Conservation (phyloP, 345 rosid species). For the Arabidopsis thaliana region DNA sequence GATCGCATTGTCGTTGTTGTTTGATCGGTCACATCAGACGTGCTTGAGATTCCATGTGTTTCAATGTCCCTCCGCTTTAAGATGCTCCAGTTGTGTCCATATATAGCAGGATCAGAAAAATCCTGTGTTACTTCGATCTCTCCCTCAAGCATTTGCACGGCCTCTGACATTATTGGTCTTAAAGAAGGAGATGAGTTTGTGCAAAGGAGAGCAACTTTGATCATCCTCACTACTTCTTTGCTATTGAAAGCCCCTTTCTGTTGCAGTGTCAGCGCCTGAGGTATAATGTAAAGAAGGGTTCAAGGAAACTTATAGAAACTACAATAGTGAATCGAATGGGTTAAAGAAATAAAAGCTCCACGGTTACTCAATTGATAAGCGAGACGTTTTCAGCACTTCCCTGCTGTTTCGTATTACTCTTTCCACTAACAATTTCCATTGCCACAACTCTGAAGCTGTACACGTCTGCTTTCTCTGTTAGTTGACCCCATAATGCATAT, state of each 20-base stretch:
- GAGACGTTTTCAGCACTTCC: constrained; percentile 31
- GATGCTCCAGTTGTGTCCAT: constrained; percentile 42
- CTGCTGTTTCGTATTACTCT: constrained; percentile 29
- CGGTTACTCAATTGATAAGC: constrained; percentile 56
- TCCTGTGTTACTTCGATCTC: constrained; percentile 18
- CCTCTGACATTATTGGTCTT: constrained; percentile 57
- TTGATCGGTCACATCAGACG: constrained; percentile 16
- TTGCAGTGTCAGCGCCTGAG: constrained; percentile 44
- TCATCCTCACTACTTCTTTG: constrained; percentile 49
- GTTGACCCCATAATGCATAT: constrained; percentile 52
- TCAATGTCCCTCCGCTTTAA: constrained; percentile 42
- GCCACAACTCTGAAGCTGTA: constrained; percentile 57
- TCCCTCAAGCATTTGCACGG: constrained; percentile 51
- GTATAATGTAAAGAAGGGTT: neutral
- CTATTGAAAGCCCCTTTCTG: constrained; percentile 42
- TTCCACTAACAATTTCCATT: constrained; percentile 54
- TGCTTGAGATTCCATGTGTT: constrained; percentile 19
- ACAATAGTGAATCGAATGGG: neutral
- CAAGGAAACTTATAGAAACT: neutral
- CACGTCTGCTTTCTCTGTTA: constrained; percentile 58
- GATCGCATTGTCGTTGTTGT: constrained; percentile 7
- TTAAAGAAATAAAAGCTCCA: neutral
- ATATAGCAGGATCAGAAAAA: constrained; percentile 37
- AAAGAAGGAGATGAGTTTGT: constrained; percentile 48
- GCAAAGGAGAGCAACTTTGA: constrained; percentile 52